phyloP scores from a whole-genome alignment of 331 rosid species.

The Pyracantha coccinea region DNA sequence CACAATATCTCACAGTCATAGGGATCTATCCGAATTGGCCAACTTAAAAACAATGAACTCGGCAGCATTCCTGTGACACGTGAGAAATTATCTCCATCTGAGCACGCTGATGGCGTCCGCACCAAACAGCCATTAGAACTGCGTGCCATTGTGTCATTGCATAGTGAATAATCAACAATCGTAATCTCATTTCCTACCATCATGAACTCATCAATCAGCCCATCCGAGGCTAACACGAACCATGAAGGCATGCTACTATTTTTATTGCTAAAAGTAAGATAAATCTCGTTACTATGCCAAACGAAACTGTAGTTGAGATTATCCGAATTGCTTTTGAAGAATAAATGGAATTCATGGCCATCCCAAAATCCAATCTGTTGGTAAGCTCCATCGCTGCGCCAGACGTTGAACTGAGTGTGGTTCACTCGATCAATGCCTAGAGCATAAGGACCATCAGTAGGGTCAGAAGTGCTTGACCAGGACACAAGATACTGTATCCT shows the following conservation, averaged over 20 bases:
- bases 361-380: slow-evolving; percentile 14
- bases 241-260: not conserved
- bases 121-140: not conserved
- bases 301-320: slow-evolving; percentile 4
- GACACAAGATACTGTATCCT: slow-evolving; percentile 1
- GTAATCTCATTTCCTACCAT: slow-evolving; percentile 7
- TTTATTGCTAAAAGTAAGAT: slow-evolving; percentile 10
- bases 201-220: slow-evolving; percentile 7
- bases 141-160: not conserved
- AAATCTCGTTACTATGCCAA: not conserved
- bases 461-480: slow-evolving; percentile 4
- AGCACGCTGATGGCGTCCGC: not conserved
- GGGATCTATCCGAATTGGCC: not conserved
- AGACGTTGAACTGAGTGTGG: slow-evolving; percentile 5
- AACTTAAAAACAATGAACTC: not conserved
- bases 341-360: slow-evolving; percentile 1
- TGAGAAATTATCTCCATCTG: not conserved
- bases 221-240: slow-evolving; percentile 7
- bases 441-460: not conserved
- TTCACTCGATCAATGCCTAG: not conserved
- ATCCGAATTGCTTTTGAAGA: not conserved
- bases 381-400: not conserved
- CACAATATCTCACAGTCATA: not conserved
- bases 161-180: not conserved
- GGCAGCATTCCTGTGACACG: not conserved